Evolutionary conservation across 169 alveolate species (phyloP), one percentile per base, ranked within the genome.

Genomic region (Cryptosporidium bovis): DNA sequence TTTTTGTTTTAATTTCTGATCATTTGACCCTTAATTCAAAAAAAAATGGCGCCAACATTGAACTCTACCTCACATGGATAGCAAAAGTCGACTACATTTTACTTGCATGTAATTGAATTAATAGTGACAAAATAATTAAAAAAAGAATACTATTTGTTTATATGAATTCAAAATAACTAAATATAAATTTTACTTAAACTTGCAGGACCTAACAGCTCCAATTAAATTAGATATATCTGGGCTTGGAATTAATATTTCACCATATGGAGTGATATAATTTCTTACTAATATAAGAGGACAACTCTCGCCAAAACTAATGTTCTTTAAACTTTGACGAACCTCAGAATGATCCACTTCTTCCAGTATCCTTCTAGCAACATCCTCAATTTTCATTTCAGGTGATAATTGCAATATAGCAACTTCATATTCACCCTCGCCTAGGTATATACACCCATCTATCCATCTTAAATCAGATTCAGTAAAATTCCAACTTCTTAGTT

Each of bases 401-500:
- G 85, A 77, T 40, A 77, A 18, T 31, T 77, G 85, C 71, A 77
- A 58, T 40, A 77, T 10, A 40, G 77, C 6, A 1, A 71, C 62
- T 58, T 77, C 85, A n/a, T 56, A 77, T 27, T 60, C 85, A 20
- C 85, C 85, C 3, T 33, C 71, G 8, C 85, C 85, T 7, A 77
- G 27, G 50, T 77, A 77, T 12, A 20, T 34, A 44, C 85, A 77
- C 13, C 85, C 85, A 62, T 77, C 85, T 12, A 77, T 77, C 85
- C 85, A 77, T 46, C 85, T 56, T 27, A 77, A 46, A 62, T 77
- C 85, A 16, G 85, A 60, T 3, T 48, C 71, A 8, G 85, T 62
- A 46, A 77, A 77, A 53, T 77, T 77, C 85, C 85, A 77, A 27
- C 85, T 58, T 27, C 85, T 77, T 2, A 77, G 85, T 31, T 77